A percentile compares a stretch with the other conserved stretches of the same genome.
phyloP scores from a whole-genome alignment of 2,329 filamentous ascomycete species.

The Monilinia laxa region DNA sequence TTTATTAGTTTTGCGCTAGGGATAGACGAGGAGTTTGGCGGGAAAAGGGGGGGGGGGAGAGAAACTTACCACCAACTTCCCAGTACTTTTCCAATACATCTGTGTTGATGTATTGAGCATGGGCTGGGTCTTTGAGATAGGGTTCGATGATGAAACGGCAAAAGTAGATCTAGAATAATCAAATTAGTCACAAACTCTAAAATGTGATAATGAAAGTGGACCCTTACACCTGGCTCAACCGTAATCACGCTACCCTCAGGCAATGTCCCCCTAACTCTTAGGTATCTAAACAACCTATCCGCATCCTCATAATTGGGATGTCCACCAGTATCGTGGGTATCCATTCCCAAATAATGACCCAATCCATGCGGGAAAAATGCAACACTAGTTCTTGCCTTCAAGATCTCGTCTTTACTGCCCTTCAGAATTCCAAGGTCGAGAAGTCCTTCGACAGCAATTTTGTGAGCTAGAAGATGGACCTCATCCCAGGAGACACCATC shows the following conservation, averaged over 20 bases:
- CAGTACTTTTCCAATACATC: conserved; percentile 75
- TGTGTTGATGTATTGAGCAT: conserved; percentile 74
- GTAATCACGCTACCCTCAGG: conserved; percentile 84
- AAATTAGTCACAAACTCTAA: neutral
- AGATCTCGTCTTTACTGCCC: conserved; percentile 67
- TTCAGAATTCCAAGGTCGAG: conserved; percentile 72
- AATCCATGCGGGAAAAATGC: conserved; percentile 92
- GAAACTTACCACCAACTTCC: conserved; percentile 61
- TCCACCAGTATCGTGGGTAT: conserved; percentile 85
- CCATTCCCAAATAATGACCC: conserved; percentile 88
- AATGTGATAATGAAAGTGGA: conserved; percentile 40
- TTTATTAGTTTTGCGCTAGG: neutral
- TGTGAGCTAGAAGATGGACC: conserved; percentile 76
- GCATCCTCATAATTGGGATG: conserved; percentile 75
- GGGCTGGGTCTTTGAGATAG: conserved; percentile 69
- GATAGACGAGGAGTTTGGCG: neutral
- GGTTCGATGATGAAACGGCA: conserved; percentile 85
- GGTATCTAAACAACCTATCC: conserved; percentile 83
- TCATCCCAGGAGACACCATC: conserved; percentile 78
- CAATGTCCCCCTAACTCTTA: conserved; percentile 73
- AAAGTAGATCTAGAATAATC: conserved; percentile 70
- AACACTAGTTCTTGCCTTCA: conserved; percentile 74
- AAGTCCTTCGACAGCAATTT: conserved; percentile 77
- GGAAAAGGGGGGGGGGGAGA: neutral
- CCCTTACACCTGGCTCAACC: conserved; percentile 82